phyloP scores from a whole-genome alignment of 1,139 yeast species.

The Suhomyces yuchorum region DNA sequence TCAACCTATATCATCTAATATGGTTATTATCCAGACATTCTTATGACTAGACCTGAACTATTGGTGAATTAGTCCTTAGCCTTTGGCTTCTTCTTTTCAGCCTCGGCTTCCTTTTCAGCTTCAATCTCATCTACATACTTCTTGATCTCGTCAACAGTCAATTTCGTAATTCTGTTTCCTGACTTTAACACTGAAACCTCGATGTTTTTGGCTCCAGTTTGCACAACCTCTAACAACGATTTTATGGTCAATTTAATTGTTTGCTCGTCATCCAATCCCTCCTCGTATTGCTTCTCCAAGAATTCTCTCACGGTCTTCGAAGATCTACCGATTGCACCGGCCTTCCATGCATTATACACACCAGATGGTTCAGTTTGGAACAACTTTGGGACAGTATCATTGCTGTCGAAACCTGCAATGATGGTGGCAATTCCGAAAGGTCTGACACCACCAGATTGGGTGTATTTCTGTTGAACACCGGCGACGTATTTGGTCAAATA shows the following conservation, averaged over 20 bases:
- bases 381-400: constrained; percentile 77
- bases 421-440: constrained; percentile 95
- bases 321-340: constrained; percentile 95
- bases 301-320: constrained; percentile 95
- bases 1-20: constrained; percentile 1
- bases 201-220: constrained; percentile 95
- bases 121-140: constrained; percentile 81
- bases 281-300: constrained; percentile 86
- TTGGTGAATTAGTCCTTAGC: constrained; percentile 33
- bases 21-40: neutral
- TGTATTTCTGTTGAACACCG: constrained; percentile 94
- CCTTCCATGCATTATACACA: constrained; percentile 98
- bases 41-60: neutral
- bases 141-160: constrained; percentile 74
- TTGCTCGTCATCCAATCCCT: constrained; percentile 68
- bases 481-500: constrained; percentile 93
- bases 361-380: constrained; percentile 98
- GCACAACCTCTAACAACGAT: constrained; percentile 91
- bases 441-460: constrained; percentile 98
- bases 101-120: constrained; percentile 87
- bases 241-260: constrained; percentile 82
- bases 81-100: constrained; percentile 76
- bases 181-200: constrained; percentile 89
- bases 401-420: constrained; percentile 92
- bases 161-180: constrained; percentile 51